A percentile compares a stretch with the other conserved stretches of the same genome.
These are phyloP conservation scores for Hamigera avellanea DNA, from an alignment of 495 filamentous ascomycete genomes.

Conservation along the genomic window DNA sequence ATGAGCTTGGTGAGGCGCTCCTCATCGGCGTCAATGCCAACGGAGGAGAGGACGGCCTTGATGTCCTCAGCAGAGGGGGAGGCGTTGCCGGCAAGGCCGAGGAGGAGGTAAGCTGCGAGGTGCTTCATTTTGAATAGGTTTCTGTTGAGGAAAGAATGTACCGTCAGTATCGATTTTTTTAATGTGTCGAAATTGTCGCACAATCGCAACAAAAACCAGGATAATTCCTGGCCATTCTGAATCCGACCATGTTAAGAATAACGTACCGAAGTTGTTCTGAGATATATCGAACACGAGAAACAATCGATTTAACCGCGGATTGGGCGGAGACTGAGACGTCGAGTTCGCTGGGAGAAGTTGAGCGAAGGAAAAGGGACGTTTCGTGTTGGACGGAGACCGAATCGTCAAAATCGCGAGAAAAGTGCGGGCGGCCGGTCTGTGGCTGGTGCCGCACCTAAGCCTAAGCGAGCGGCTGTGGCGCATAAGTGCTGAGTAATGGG, in stretches of 20 bases:
- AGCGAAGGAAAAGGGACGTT: conserved; percentile 10
- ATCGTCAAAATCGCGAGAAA: conserved; percentile 27
- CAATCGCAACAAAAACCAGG: too few species aligned
- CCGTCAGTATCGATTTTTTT: conserved; percentile 2
- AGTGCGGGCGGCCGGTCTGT: conserved; percentile 31
- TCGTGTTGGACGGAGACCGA: conserved; percentile 10
- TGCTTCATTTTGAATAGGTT: conserved; percentile 86
- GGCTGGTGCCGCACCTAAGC: conserved; percentile 20
- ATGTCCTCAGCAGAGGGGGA: conserved; percentile 78
- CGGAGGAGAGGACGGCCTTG: conserved; percentile 82
- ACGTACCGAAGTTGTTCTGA: conserved; percentile 17
- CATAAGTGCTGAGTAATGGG: conserved; percentile 5
- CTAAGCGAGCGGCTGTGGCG: conserved; percentile 29
- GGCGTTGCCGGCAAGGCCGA: conserved; percentile 85
- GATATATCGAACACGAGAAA: conserved; percentile 62
- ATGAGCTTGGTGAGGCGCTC: conserved; percentile 80
- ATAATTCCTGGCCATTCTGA: too few species aligned
- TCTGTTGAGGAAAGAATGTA: conserved; percentile 4
- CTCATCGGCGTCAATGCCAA: conserved; percentile 88
- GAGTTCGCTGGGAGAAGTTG: conserved; percentile 40
- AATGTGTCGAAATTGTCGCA: neutral
- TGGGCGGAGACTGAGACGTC: conserved; percentile 82
- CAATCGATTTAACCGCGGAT: conserved; percentile 90
- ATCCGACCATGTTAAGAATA: neutral
- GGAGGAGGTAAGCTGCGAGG: conserved; percentile 97